Conservation (phyloP, 2,329 filamentous ascomycete species). For the Calonectria pauciramosa region DNA sequence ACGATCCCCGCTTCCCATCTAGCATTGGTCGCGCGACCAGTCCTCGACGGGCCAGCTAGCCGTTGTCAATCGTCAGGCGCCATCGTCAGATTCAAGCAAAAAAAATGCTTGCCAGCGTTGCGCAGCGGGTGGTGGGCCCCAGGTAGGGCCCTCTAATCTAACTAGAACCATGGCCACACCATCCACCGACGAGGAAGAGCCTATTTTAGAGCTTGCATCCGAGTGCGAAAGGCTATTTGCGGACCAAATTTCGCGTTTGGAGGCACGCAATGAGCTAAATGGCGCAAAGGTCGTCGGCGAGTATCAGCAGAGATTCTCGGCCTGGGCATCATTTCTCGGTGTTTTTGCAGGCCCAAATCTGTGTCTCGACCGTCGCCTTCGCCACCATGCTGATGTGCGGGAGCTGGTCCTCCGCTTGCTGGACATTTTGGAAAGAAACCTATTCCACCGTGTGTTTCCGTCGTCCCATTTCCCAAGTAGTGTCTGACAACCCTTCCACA, state of each 20-base stretch:
- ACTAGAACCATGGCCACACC: not conserved
- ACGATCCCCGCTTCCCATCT: not conserved
- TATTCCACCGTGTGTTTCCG: not conserved
- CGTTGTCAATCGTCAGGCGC: not conserved
- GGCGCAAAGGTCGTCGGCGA: constrained; percentile 2
- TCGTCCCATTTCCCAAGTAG: not conserved
- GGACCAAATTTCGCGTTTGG: not conserved
- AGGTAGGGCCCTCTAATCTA: not conserved
- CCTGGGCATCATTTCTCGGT: constrained; percentile 6
- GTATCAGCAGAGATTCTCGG: not conserved
- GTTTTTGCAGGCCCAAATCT: constrained; percentile 9
- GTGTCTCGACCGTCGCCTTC: constrained; percentile 10
- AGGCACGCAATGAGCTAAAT: not conserved
- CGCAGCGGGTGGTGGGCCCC: not conserved
- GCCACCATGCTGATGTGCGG: constrained; percentile 1
- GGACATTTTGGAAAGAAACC: not conserved
- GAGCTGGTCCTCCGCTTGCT: constrained; percentile 6
- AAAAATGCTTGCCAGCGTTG: not conserved
- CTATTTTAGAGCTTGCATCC: constrained; percentile 5
- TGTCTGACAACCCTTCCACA: not conserved
- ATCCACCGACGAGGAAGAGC: not conserved
- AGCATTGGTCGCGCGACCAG: not conserved
- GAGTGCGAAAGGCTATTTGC: constrained; percentile 11
- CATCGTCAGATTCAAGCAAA: not conserved
- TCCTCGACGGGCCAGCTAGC: not conserved